These are phyloP conservation scores for Mercurialis annua DNA, from an alignment of 345 rosid species.

Conservation along the genomic window DNA sequence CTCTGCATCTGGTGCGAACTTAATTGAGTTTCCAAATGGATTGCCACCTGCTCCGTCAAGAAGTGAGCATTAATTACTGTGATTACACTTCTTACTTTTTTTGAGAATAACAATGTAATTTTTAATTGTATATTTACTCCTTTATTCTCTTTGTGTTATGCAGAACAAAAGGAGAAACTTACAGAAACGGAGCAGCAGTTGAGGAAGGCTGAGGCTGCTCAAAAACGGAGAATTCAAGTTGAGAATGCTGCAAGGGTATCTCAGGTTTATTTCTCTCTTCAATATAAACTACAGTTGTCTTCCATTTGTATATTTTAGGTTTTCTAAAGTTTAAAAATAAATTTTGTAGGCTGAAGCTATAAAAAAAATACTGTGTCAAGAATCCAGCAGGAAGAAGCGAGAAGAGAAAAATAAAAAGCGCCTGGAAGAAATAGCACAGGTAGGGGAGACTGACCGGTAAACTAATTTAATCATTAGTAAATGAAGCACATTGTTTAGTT, in stretches of 20 bases:
- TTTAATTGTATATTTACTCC: conserved; percentile 6
- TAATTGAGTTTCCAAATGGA: conserved; percentile 83
- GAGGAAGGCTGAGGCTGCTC: conserved; percentile 91
- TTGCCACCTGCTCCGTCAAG: conserved; percentile 90
- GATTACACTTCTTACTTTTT: not conserved
- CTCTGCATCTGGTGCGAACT: conserved; percentile 41
- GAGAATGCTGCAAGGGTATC: conserved; percentile 87
- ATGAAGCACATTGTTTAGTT: conserved; percentile 13
- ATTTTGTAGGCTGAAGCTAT: conserved; percentile 79
- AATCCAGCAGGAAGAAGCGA: conserved; percentile 82
- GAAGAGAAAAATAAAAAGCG: conserved; percentile 78
- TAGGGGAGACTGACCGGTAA: conserved; percentile 21
- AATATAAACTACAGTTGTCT: conserved; percentile 2
- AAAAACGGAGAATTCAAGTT: conserved; percentile 79
- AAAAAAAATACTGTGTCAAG: conserved; percentile 92
- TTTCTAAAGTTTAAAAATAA: not conserved
- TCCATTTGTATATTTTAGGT: conserved; percentile 8
- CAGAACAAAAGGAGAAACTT: conserved; percentile 87
- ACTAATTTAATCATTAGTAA: not conserved
- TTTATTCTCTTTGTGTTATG: conserved; percentile 13
- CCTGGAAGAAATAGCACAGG: conserved; percentile 85
- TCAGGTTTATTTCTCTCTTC: conserved; percentile 52
- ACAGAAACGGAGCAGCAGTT: conserved; percentile 79
- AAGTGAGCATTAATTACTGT: conserved; percentile 48
- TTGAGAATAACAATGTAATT: conserved; percentile 10